Evolutionary conservation across 1,139 yeast genomes (phyloP).

Genomic region (Nematodospora anomalae): DNA sequence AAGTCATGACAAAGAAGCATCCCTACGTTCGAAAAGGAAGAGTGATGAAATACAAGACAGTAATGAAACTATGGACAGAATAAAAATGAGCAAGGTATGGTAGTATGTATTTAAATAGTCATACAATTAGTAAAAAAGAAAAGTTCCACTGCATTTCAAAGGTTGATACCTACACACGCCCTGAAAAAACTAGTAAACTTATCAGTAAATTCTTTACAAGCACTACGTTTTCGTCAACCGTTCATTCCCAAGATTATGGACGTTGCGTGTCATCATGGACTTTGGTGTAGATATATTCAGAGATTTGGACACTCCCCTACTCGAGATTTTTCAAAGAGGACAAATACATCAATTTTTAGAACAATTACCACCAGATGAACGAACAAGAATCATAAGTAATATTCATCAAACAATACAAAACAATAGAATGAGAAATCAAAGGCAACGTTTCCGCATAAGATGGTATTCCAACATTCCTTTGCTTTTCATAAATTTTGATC

Average conservation of each 20-base stretch:
- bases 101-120: background rate
- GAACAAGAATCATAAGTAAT: constrained; percentile 1
- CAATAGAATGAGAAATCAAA: background rate
- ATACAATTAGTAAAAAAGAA: background rate
- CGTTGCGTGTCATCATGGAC: no score
- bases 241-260: no score
- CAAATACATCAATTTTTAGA: constrained; percentile 19
- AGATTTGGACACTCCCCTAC: constrained; percentile 23
- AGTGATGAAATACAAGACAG: background rate
- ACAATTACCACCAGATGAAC: constrained; percentile 19
- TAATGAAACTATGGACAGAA: background rate
- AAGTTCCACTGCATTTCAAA: no score
- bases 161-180: background rate
- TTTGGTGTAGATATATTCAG: constrained; percentile 22
- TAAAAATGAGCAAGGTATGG: background rate
- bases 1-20: no score
- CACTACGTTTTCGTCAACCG: no score
- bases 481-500: constrained; percentile 27
- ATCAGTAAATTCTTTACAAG: no score
- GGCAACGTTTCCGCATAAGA: constrained; percentile 10
- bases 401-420: background rate
- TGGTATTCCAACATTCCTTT: constrained; percentile 27
- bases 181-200: no score
- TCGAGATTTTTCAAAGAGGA: constrained; percentile 23
- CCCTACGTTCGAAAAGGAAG: no score